Conservation (phyloP, 2,329 filamentous ascomycete genomes). For the Pseudopyrenochaeta lycopersici region DNA sequence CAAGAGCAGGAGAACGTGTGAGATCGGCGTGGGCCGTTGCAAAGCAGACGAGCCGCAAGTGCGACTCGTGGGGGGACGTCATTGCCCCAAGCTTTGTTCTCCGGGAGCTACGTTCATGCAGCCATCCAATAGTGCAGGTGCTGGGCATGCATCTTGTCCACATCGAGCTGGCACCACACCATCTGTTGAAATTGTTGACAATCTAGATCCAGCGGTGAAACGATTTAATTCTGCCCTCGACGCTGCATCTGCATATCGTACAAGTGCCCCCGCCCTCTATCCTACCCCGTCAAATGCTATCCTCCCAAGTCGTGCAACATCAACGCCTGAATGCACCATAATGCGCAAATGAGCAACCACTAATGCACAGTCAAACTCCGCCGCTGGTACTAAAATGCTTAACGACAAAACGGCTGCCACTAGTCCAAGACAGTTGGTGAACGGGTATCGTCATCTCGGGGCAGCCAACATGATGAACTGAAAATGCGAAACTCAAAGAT, state of each 20-base stretch:
- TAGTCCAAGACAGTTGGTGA: conserved; percentile 36
- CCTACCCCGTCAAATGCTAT: conserved; percentile 28
- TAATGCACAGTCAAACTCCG: conserved; percentile 40
- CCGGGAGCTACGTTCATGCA: neutral
- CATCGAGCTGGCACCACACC: conserved; percentile 9
- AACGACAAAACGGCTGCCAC: conserved; percentile 39
- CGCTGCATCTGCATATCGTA: conserved; percentile 25
- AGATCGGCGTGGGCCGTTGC: conserved; percentile 34
- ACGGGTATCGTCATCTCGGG: conserved; percentile 48
- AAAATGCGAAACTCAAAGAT: conserved; percentile 37
- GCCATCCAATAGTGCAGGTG: conserved; percentile 10
- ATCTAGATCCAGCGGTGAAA: conserved; percentile 7
- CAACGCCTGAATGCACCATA: conserved; percentile 32
- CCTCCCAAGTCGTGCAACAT: conserved; percentile 12
- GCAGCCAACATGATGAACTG: conserved; percentile 34
- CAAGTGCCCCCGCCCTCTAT: conserved; percentile 19
- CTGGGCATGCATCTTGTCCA: conserved; percentile 13
- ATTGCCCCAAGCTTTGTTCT: conserved; percentile 26
- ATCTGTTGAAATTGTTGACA: conserved; percentile 16
- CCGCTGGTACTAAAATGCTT: conserved; percentile 40
- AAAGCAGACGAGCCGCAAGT: conserved; percentile 29
- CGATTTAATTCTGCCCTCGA: conserved; percentile 12
- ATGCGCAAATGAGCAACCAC: conserved; percentile 33
- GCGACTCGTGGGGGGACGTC: conserved; percentile 27
- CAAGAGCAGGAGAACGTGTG: conserved; percentile 24